A percentile compares a stretch with the other conserved stretches of the same genome.
Evolutionary conservation across 495 filamentous ascomycete species (phyloP).

Genomic region (Talaromyces liani): DNA sequence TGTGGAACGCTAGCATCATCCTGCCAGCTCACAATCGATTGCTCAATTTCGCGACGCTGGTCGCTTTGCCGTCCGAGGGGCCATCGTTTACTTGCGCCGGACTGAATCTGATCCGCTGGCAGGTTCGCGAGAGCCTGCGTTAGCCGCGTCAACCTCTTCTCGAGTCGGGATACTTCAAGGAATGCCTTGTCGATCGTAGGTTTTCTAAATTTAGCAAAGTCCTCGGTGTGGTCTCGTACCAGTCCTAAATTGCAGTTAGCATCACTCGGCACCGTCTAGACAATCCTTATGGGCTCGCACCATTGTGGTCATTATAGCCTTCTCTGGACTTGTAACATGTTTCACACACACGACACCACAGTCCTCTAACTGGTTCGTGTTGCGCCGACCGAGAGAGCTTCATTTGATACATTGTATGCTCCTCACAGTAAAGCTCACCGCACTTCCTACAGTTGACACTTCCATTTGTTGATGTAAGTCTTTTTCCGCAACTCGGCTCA

Average conservation of each 20-base stretch:
- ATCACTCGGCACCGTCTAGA: background rate
- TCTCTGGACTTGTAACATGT: slow-evolving; percentile 96
- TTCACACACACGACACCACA: slow-evolving; percentile 94
- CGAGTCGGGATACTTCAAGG: slow-evolving; percentile 79
- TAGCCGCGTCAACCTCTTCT: slow-evolving; percentile 85
- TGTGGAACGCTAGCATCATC: slow-evolving; percentile 73
- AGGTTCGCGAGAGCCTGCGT: slow-evolving; percentile 73
- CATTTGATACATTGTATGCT: slow-evolving; percentile 99
- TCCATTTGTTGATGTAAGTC: slow-evolving; percentile 69
- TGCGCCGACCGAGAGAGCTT: slow-evolving; percentile 84
- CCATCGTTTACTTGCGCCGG: slow-evolving; percentile 45
- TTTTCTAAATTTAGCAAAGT: slow-evolving; percentile 60
- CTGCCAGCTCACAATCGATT: slow-evolving; percentile 90
- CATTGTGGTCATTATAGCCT: slow-evolving; percentile 88
- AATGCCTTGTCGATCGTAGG: slow-evolving; percentile 75
- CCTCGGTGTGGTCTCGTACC: slow-evolving; percentile 58
- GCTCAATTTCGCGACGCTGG: slow-evolving; percentile 74
- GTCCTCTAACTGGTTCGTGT: slow-evolving; percentile 85
- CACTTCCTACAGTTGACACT: slow-evolving; percentile 89
- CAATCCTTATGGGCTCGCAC: background rate
- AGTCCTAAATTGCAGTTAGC: slow-evolving; percentile 30
- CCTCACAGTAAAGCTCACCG: slow-evolving; percentile 89
- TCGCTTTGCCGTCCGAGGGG: slow-evolving; percentile 51
- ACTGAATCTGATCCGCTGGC: slow-evolving; percentile 50
- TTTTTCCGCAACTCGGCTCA: slow-evolving; percentile 77